These are phyloP conservation scores for Yamadazyma nakazawae DNA, from an alignment of 805 yeast genomes.

Conservation along the genomic window DNA sequence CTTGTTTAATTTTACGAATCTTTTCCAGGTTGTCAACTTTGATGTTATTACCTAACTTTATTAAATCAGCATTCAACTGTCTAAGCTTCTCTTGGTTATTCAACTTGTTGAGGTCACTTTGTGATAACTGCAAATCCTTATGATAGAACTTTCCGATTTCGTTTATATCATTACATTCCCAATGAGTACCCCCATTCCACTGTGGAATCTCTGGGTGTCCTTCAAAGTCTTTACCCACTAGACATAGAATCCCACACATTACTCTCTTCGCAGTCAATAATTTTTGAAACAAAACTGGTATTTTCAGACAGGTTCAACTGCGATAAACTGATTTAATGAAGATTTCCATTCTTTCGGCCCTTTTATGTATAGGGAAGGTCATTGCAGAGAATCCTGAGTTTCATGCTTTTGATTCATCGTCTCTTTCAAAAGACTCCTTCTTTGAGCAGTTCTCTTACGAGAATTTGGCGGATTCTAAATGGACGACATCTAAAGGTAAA, in stretches of 20 bases:
- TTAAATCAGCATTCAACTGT: slow-evolving; percentile 22
- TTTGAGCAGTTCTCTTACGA: slow-evolving; percentile 58
- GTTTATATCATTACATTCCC: slow-evolving; percentile 5
- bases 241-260: slow-evolving; percentile 17
- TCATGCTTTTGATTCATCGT: slow-evolving; percentile 26
- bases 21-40: slow-evolving; percentile 17
- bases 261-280: neutral
- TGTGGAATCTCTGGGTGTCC: slow-evolving; percentile 1
- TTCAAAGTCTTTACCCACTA: slow-evolving; percentile 1
- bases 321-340: neutral
- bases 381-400: slow-evolving; percentile 2
- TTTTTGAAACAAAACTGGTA: no score
- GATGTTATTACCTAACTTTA: slow-evolving; percentile 25
- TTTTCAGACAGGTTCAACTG: neutral
- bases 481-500: slow-evolving; percentile 54
- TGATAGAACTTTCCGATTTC: slow-evolving; percentile 4
- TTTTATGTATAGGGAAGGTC: neutral
- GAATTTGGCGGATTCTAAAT: slow-evolving; percentile 24
- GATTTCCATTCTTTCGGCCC: neutral
- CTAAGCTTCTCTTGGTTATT: slow-evolving; percentile 25
- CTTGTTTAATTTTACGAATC: slow-evolving; percentile 6
- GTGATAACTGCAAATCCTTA: slow-evolving; percentile 9
- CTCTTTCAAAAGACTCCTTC: slow-evolving; percentile 43
- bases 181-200: neutral
- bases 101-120: slow-evolving; percentile 25